phyloP scores from a whole-genome alignment of 306 rosid genomes.

The Acacia confusa region DNA sequence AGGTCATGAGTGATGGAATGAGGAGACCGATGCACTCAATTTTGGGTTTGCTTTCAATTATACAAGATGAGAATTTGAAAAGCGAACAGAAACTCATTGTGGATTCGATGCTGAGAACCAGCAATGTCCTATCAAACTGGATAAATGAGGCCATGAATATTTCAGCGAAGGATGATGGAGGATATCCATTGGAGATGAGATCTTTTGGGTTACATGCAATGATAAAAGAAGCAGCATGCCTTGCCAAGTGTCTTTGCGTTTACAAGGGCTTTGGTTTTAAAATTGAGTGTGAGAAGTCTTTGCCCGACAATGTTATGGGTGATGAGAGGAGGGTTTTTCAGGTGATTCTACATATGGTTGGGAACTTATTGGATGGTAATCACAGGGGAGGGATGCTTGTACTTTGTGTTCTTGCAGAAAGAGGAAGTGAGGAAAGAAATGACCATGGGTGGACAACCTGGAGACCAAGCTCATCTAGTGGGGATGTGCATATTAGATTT shows the following conservation, averaged over 20 bases:
- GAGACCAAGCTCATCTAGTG: slow-evolving; percentile 64
- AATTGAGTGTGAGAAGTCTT: slow-evolving; percentile 67
- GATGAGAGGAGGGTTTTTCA: slow-evolving; percentile 88
- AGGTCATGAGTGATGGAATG: slow-evolving; percentile 88
- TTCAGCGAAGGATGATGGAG: slow-evolving; percentile 59
- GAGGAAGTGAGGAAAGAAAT: slow-evolving; percentile 69
- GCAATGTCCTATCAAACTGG: slow-evolving; percentile 69
- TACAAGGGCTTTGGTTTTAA: slow-evolving; percentile 60
- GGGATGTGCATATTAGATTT: slow-evolving; percentile 63
- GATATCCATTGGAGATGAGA: slow-evolving; percentile 62
- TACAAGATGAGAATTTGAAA: slow-evolving; percentile 61
- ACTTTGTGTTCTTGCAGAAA: slow-evolving; percentile 55
- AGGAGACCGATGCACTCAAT: slow-evolving; percentile 91
- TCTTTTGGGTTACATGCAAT: slow-evolving; percentile 63
- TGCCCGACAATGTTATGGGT: slow-evolving; percentile 74
- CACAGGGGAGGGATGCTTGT: slow-evolving; percentile 50
- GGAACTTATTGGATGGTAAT: slow-evolving; percentile 59
- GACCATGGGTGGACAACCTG: slow-evolving; percentile 66
- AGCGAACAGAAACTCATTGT: slow-evolving; percentile 62
- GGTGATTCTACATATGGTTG: slow-evolving; percentile 84
- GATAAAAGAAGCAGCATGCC: slow-evolving; percentile 76
- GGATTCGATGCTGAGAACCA: slow-evolving; percentile 72
- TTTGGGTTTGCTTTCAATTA: slow-evolving; percentile 74
- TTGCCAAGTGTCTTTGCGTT: slow-evolving; percentile 68
- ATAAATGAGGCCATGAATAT: slow-evolving; percentile 74